Percentiles rank a stretch among this genome's conserved stretches.
Evolutionary conservation across 257 asterid genomes (phyloP).

Genomic region (Verbascum thapsus): DNA sequence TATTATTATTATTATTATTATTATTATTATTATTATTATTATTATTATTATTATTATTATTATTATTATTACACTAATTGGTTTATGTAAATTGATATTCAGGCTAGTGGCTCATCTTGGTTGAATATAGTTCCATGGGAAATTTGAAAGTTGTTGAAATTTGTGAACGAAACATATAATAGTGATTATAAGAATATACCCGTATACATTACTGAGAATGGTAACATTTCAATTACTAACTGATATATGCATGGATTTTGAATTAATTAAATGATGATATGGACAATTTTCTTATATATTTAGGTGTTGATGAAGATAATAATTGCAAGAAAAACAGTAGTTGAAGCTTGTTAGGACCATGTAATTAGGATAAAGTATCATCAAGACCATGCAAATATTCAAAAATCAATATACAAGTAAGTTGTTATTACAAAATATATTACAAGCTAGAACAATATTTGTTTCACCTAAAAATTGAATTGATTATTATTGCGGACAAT

Average conservation of each 20-base stretch:
- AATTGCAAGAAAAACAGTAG: background rate
- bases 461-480: too few species aligned
- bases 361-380: background rate
- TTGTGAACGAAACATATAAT: background rate
- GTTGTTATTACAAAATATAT: background rate
- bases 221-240: background rate
- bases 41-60: too few species aligned
- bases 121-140: background rate
- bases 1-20: too few species aligned
- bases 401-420: background rate
- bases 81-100: background rate
- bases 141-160: background rate
- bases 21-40: too few species aligned
- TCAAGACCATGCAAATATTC: conserved; percentile 1
- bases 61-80: too few species aligned
- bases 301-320: conserved; percentile 8
- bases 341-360: background rate
- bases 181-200: background rate
- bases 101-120: conserved; percentile 2
- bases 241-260: background rate
- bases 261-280: background rate
- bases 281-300: background rate
- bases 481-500: conserved; percentile 16
- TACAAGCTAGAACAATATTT: too few species aligned
- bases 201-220: conserved; percentile 17